Percentiles rank a stretch among this genome's conserved stretches.
phyloP scores from a whole-genome alignment of 805 yeast genomes.

The Lachancea meyersii region DNA sequence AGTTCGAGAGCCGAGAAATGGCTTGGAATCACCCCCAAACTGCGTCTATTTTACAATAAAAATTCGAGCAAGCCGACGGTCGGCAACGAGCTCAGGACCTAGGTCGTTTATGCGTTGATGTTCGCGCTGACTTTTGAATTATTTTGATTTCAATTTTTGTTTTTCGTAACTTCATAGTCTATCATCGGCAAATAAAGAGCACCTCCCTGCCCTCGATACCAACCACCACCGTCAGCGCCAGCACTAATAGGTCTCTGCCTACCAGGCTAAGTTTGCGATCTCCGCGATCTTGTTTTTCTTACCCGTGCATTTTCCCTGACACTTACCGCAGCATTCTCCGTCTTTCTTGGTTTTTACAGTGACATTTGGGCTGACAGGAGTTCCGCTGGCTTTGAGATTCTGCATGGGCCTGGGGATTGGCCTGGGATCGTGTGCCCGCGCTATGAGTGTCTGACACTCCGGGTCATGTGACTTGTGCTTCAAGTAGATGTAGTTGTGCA shows the following conservation, averaged over 20 bases:
- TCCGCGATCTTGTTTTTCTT: not conserved
- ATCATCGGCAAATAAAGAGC: no score
- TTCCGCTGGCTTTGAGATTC: not conserved
- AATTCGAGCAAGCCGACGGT: no score
- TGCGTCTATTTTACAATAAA: no score
- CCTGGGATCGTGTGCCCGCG: conserved; percentile 17
- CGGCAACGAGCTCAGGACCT: no score
- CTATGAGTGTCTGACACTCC: conserved; percentile 18
- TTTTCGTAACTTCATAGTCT: no score
- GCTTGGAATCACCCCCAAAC: no score
- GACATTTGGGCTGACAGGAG: not conserved
- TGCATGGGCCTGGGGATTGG: not conserved
- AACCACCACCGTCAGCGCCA: not conserved
- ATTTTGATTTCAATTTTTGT: no score
- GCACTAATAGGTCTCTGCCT: not conserved
- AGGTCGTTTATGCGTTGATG: no score
- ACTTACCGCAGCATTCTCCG: conserved; percentile 8
- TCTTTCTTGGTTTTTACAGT: not conserved
- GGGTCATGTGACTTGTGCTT: conserved; percentile 21
- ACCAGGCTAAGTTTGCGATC: not conserved
- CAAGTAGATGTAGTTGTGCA: conserved; percentile 22
- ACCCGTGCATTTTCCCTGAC: conserved; percentile 7
- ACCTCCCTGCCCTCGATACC: no score
- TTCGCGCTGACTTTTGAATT: no score
- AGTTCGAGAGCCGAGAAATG: no score